Base-by-base conservation (phyloP, 2,329 filamentous ascomycete species). In the Claviceps paspali region DNA sequence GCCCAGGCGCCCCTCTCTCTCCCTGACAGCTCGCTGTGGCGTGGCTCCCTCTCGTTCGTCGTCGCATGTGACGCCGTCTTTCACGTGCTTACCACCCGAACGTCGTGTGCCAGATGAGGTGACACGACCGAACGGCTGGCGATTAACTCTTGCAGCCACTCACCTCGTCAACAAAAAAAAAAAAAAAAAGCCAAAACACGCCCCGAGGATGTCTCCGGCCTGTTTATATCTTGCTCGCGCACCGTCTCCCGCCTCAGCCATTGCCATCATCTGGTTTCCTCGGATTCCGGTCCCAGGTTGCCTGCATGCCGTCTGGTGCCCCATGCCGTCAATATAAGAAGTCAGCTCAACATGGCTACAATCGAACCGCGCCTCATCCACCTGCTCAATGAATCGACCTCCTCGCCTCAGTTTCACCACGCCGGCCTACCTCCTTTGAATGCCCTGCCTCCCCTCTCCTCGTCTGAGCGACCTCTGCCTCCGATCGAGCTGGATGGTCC, bases 331-430 rank as follows among this genome's bases (percentile, higher is more conserved):
- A 32, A 38, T 33, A 38, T 38, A 38, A 28, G 28, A n/a, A 22
- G 21, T 8, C 21, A 22, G 38, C 34, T 31, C 64, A 71, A 56
- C 57, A 75, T 75, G 70, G 70, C 71, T 47, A 77, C 72, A 51
- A 78, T 78, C 59, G 74, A 79, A 65, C 74, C 74, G 52, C 70
- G 73, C 52, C 63, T 79, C 46, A 79, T 77, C 52, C 72, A 77
- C 53, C 59, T 78, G 46, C 62, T 78, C 49, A 78, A 78, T 55
- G 68, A 73, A 49, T 64, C 63, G 34, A 62, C 62, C 15, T 41
- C 41, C 29, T 61, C 62, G 43, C 64, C 66, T 32, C 63, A 63
- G 45, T 57, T 61, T 47, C 61, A 58, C 48, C 62, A 64, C 43
- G 57, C 65, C 49, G 68, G 72, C 42, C 63, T 75, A 3, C 71